phyloP scores from a whole-genome alignment of 352 stramenopile species.

The Globisporangium splendens region DNA sequence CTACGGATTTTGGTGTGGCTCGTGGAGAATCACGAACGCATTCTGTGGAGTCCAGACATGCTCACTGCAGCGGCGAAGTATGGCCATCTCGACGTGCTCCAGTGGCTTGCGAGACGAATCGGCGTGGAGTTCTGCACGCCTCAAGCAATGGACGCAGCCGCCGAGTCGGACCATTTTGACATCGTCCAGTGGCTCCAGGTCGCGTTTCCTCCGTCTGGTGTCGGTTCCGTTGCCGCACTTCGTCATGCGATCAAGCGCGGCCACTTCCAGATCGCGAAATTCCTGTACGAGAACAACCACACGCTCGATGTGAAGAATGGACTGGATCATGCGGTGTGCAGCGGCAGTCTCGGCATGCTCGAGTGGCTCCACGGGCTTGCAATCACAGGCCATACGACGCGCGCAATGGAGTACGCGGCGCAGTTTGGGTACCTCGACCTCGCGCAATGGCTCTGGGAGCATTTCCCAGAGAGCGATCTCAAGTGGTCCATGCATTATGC shows the following conservation, averaged over 20 bases:
- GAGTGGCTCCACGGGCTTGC: not conserved
- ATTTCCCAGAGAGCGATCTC: not conserved
- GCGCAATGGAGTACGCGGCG: not conserved
- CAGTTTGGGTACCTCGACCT: not conserved
- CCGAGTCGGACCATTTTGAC: not conserved
- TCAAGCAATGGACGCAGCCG: not conserved
- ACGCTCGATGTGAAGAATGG: not conserved
- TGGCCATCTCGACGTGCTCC: constrained; percentile 5
- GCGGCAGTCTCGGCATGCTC: not conserved
- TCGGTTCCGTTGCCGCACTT: too few species aligned
- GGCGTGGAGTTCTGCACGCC: not conserved
- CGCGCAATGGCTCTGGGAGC: not conserved
- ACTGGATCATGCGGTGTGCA: not conserved
- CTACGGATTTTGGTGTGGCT: not conserved
- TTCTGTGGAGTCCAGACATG: not conserved
- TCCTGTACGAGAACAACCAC: not conserved
- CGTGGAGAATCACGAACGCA: not conserved
- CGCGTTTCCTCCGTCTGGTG: too few species aligned
- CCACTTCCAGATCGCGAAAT: too few species aligned
- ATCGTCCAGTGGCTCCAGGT: constrained; percentile 6
- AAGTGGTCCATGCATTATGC: not conserved
- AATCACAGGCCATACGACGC: too few species aligned
- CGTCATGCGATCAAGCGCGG: too few species aligned
- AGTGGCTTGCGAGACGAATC: not conserved
- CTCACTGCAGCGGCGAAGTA: not conserved